Evolutionary conservation across 371 early-diverging fungal genomes (phyloP), one percentile per base, ranked within the genome.

Genomic region (Synchytrium microbalum): DNA sequence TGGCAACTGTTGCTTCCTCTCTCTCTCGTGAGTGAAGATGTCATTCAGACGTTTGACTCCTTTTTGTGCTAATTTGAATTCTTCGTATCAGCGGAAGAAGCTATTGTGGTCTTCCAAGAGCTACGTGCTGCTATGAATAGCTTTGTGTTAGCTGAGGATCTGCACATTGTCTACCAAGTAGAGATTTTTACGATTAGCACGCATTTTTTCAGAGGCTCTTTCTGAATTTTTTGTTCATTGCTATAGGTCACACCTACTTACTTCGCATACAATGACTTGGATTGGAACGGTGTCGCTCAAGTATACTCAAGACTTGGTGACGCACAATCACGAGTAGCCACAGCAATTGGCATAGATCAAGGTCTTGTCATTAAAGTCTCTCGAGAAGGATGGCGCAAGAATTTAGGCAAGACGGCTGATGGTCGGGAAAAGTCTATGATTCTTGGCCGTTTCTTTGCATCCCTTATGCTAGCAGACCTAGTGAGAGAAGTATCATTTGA

Each of bases 161-260:
- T 72, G 10, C 72, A 72, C 29, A 59, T 73, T 30, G 63, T 73
- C 5, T 72, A 72, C 33, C 72, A 73, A 24, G 65, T 72, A 23
- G 71, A 70, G 1, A 70, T 27, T 27, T 59, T 10, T 72, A 67
- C 56, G 27, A 56, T 32, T 26, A 69, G n/a, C 51, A 57, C 26
- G 56, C 51, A 58, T 52, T 46, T 1, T 30, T 51, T 32, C 67
- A 32, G 70, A 67, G 2, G 26, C 32, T 25, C 53, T 65, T 53
- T 62, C 26, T 63, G 14, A 53, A 66, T 8, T 14, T 51, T 14
- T 51, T 14, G n/a, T n/a, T n/a, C n/a, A n/a, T n/a, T n/a, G n/a
- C n/a, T n/a, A n/a, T n/a, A n/a, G n/a, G n/a, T n/a, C n/a, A n/a
- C n/a, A n/a, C n/a, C n/a, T n/a, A n/a, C n/a, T n/a, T n/a, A n/a